Conservation (phyloP, 441 rosid genomes). For the Pelargonium cotyledonis region DNA sequence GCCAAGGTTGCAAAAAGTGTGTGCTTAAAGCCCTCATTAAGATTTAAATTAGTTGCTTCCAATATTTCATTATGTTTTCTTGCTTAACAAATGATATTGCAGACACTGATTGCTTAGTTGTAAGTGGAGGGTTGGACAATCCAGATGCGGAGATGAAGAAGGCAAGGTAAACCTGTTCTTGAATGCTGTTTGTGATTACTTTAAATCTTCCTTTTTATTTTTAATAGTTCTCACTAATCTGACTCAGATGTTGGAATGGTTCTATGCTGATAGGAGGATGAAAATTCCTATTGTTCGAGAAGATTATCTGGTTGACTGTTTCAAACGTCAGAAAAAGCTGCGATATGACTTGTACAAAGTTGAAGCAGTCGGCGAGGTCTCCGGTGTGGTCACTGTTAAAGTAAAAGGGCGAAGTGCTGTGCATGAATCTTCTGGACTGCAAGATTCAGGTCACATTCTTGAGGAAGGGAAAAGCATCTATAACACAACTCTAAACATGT, state of each 20-base stretch:
- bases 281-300: constrained; percentile 77
- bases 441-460: constrained; percentile 88
- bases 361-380: constrained; percentile 55
- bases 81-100: constrained; percentile 29
- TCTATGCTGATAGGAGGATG: constrained; percentile 60
- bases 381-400: constrained; percentile 72
- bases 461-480: constrained; percentile 86
- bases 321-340: constrained; percentile 69
- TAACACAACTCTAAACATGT: constrained; percentile 88
- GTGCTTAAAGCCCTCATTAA: constrained; percentile 10
- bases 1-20: constrained; percentile 71
- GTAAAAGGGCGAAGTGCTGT: constrained; percentile 95
- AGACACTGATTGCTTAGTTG: constrained; percentile 80
- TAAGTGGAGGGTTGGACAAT: constrained; percentile 50
- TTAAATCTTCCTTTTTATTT: background rate
- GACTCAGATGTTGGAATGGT: constrained; percentile 12
- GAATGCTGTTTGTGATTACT: constrained; percentile 15
- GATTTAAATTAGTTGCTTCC: constrained; percentile 9
- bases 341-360: constrained; percentile 66
- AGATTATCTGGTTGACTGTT: constrained; percentile 76
- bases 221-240: background rate
- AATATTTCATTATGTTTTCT: constrained; percentile 8
- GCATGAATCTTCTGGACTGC: constrained; percentile 87
- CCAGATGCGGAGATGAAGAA: constrained; percentile 59
- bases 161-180: constrained; percentile 59